phyloP scores from a whole-genome alignment of 2,329 filamentous ascomycete genomes.

The Colletotrichum spinosum region DNA sequence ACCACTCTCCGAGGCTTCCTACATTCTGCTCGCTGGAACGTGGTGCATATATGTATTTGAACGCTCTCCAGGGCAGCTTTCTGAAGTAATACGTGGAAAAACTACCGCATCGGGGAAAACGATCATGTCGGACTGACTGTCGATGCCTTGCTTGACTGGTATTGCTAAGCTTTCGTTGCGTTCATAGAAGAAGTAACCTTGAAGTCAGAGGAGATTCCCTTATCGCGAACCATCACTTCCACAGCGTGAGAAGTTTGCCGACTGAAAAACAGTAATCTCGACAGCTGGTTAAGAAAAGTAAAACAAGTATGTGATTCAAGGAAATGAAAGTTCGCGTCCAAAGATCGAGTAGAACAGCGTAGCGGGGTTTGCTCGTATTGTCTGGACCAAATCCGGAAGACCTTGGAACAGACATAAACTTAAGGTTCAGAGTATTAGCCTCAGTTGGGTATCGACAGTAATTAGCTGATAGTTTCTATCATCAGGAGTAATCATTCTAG shows the following conservation, averaged over 20 bases:
- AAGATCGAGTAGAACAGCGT: too few species aligned
- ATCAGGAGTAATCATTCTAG: too few species aligned
- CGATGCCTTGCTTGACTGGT: conserved; percentile 40
- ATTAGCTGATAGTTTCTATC: too few species aligned
- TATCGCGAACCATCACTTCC: conserved; percentile 24
- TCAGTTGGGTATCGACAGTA: too few species aligned
- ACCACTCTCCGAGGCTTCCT: too few species aligned
- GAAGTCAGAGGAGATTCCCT: conserved; percentile 36
- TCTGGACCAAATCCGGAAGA: conserved; percentile 13
- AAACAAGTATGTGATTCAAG: too few species aligned
- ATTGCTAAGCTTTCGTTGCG: conserved; percentile 23
- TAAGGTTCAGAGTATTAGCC: background rate
- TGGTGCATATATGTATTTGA: too few species aligned
- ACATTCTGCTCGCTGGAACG: too few species aligned
- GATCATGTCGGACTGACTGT: conserved; percentile 2
- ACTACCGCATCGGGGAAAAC: too few species aligned
- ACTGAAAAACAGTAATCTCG: conserved; percentile 41
- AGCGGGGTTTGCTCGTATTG: conserved; percentile 33
- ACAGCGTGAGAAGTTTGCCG: conserved; percentile 33
- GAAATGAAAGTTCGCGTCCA: too few species aligned
- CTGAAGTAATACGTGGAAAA: too few species aligned
- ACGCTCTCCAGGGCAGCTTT: too few species aligned
- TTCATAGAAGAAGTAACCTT: conserved; percentile 28
- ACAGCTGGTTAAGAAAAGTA: conserved; percentile 33
- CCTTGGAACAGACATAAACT: conserved; percentile 31